Conservation (phyloP, 106 monocot genomes). For the Dendrobium nobile region DNA sequence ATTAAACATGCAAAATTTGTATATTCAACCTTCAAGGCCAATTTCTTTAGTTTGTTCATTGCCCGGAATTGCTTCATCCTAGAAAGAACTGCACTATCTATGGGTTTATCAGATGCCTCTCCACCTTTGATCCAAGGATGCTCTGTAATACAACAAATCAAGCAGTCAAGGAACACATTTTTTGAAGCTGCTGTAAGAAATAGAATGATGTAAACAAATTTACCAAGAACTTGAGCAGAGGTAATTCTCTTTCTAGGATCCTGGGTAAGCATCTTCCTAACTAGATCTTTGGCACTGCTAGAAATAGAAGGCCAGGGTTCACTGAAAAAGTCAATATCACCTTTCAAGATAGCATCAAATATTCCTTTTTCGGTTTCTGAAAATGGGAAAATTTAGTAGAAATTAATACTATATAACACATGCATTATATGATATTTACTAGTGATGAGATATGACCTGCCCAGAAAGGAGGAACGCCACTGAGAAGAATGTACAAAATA, state of each 20-base stretch:
- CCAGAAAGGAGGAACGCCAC: constrained; percentile 64
- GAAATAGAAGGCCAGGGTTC: constrained; percentile 73
- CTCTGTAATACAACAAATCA: constrained; percentile 22
- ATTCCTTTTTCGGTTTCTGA: constrained; percentile 82
- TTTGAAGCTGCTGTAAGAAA: not conserved
- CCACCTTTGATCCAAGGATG: constrained; percentile 79
- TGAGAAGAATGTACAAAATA: constrained; percentile 56
- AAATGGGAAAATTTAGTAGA: not conserved
- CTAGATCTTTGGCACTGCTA: constrained; percentile 61
- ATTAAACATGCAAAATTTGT: not conserved
- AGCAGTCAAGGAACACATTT: not conserved
- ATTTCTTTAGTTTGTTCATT: constrained; percentile 85
- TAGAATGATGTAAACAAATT: not conserved
- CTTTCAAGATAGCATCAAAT: constrained; percentile 65
- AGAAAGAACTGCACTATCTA: constrained; percentile 74
- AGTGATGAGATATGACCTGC: constrained; percentile 28
- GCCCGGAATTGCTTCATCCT: constrained; percentile 95
- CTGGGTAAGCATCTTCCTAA: constrained; percentile 55
- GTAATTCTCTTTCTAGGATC: constrained; percentile 73
- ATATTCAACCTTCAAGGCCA: constrained; percentile 63
- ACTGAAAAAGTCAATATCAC: constrained; percentile 59
- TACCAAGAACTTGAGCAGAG: constrained; percentile 69
- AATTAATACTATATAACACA: not conserved
- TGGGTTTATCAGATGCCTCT: constrained; percentile 74
- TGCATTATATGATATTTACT: not conserved